These are phyloP conservation scores for Phytopythium montanum DNA, from an alignment of 352 stramenopile species.

Conservation along the genomic window DNA sequence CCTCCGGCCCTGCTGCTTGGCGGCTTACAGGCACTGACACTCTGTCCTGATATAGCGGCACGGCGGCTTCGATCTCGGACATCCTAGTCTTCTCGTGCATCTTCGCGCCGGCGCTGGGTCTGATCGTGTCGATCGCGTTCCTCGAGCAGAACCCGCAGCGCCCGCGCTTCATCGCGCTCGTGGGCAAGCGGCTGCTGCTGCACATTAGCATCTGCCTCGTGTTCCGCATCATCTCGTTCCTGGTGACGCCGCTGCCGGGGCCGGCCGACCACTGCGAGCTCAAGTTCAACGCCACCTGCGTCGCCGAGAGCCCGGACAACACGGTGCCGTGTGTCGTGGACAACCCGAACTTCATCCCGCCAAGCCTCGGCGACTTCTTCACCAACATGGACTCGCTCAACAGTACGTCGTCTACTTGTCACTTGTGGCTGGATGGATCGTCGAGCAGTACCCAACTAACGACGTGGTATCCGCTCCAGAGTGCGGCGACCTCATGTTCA, in stretches of 20 bases:
- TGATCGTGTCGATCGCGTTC: slow-evolving; percentile 62
- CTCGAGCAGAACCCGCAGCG: slow-evolving; percentile 59
- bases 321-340: slow-evolving; percentile 46
- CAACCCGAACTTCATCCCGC: slow-evolving; percentile 77
- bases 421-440: background rate
- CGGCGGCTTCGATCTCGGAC: slow-evolving; percentile 48
- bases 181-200: slow-evolving; percentile 78
- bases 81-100: slow-evolving; percentile 73
- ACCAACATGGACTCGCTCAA: slow-evolving; percentile 76
- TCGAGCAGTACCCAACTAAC: background rate
- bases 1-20: background rate
- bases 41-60: slow-evolving; percentile 16
- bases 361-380: slow-evolving; percentile 45
- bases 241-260: slow-evolving; percentile 66
- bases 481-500: slow-evolving; percentile 92
- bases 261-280: slow-evolving; percentile 73
- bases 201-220: slow-evolving; percentile 71
- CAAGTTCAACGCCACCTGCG: slow-evolving; percentile 58
- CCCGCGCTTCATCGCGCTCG: slow-evolving; percentile 72
- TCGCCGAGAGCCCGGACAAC: slow-evolving; percentile 46
- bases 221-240: slow-evolving; percentile 81
- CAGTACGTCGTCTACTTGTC: slow-evolving; percentile 5
- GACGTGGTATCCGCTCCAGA: slow-evolving; percentile 9
- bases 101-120: slow-evolving; percentile 67
- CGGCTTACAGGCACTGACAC: background rate